These are phyloP conservation scores for Pseudocercospora cruenta DNA, from an alignment of 2,329 filamentous ascomycete species.

Conservation along the genomic window DNA sequence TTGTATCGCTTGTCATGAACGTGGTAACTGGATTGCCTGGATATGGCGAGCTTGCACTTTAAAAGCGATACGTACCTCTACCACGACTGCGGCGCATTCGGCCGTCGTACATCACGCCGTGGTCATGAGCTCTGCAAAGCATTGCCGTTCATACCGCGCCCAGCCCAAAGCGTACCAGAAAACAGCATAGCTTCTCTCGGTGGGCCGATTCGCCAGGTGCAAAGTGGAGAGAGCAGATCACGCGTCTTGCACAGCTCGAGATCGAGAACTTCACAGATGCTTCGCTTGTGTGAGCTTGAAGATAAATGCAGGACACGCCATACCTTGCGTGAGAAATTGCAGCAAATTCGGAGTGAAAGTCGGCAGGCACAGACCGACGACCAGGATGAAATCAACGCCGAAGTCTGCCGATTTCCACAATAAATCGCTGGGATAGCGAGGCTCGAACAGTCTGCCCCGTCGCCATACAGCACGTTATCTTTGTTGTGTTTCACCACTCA, in stretches of 20 bases:
- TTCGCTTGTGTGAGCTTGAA: not conserved
- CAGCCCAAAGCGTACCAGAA: not conserved
- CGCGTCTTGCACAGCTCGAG: slow-evolving; percentile 10
- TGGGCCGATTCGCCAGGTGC: slow-evolving; percentile 6
- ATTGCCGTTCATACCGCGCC: not conserved
- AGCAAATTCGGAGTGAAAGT: not conserved
- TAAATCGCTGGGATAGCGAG: slow-evolving; percentile 9
- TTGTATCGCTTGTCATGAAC: not conserved
- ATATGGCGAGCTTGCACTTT: not conserved
- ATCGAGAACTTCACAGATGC: slow-evolving; percentile 5
- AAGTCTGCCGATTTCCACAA: slow-evolving; percentile 1
- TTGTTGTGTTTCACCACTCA: not conserved
- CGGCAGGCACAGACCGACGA: not conserved
- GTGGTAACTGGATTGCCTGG: not conserved
- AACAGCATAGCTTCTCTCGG: not conserved
- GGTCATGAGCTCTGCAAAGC: not conserved
- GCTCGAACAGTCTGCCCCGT: slow-evolving; percentile 8
- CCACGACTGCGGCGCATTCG: not conserved
- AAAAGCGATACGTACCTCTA: not conserved
- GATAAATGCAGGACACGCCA: not conserved
- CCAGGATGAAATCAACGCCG: not conserved
- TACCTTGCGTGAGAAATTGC: not conserved
- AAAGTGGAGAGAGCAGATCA: slow-evolving; percentile 16
- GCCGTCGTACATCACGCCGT: slow-evolving; percentile 12
- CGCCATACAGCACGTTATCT: not conserved